Evolutionary conservation across 2,329 filamentous ascomycete genomes (phyloP), one percentile per base, ranked within the genome.

Genomic region (Neofusicoccum cordaticola): DNA sequence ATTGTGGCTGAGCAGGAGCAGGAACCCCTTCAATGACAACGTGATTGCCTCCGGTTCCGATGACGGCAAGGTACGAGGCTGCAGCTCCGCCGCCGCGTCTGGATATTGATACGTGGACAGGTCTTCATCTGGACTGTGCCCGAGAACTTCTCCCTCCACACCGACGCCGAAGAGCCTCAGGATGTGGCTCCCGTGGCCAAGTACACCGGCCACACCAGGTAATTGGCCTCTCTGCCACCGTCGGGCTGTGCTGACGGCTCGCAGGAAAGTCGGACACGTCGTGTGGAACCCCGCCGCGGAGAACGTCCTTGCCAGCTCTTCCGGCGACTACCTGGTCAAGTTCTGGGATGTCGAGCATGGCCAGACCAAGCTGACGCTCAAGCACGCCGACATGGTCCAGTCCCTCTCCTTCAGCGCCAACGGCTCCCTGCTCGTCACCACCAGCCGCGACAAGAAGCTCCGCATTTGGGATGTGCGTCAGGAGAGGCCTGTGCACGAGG

Each of bases 91-190:
- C 11, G 11, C n/a, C 3, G 9, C n/a, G 22, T 35, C 42, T 3
- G n/a, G 63, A 39, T 44, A 63, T 66, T 73, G 61, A 74, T 50
- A 13, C 63, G 31, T 81, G 77, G 8, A 52, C 62, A 77, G 74
- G 90, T 98, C 72, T 96, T 96, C 76, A 85, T 99, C 74, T 99
- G 95, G 94, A 86, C 93, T 81, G 94, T 99, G 45, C 95, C 95
- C 9, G 84, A 96, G 71, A 86, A 86, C 78, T 98, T 98, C 77
- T 90, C 90, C 2, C 84, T 98, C 66, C 86, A 93, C 75, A 90
- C 88, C 45, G 93, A 98, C 73, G 84, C 85, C 5, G 93, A 97
- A 68, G 91, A 96, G 73, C 87, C 93, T 52, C 79, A 87, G 73
- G 90, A 97, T 77, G 88, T 99, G 68, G 81, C 87, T 53, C 95